Conservation (phyloP, 2,329 filamentous ascomycete species). For the Hypoxylon sp. region DNA sequence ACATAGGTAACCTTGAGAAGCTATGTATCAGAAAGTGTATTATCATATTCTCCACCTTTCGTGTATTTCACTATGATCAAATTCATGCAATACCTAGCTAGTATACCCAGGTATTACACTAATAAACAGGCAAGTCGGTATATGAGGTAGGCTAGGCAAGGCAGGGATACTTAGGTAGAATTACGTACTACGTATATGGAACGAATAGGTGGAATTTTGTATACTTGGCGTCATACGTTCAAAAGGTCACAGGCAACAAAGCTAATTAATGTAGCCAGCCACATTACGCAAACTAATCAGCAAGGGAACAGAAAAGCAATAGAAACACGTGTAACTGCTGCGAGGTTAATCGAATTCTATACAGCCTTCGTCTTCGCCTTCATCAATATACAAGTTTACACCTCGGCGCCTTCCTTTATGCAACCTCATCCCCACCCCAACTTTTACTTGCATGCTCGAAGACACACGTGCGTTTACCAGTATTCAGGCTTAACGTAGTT, state of each 20-base stretch:
- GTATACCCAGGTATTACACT: not conserved
- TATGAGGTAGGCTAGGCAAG: slow-evolving; percentile 6
- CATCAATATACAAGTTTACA: slow-evolving; percentile 49
- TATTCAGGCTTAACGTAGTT: slow-evolving; percentile 97
- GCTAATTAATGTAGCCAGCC: slow-evolving; percentile 20
- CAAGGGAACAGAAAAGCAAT: slow-evolving; percentile 1
- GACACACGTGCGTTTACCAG: slow-evolving; percentile 71
- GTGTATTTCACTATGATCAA: slow-evolving; percentile 6
- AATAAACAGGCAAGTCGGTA: not conserved
- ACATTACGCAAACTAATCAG: slow-evolving; percentile 18
- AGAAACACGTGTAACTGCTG: slow-evolving; percentile 25
- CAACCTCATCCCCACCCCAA: slow-evolving; percentile 22
- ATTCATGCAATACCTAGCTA: not conserved
- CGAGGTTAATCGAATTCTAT: slow-evolving; percentile 46
- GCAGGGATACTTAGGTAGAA: slow-evolving; percentile 8
- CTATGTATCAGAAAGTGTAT: not conserved
- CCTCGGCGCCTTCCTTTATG: slow-evolving; percentile 26
- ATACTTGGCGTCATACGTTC: slow-evolving; percentile 36
- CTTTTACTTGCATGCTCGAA: slow-evolving; percentile 19
- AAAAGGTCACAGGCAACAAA: slow-evolving; percentile 14
- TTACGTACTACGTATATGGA: not conserved
- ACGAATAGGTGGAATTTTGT: slow-evolving; percentile 9
- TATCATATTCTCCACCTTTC: slow-evolving; percentile 12
- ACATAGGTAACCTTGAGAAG: slow-evolving; percentile 16
- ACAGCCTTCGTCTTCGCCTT: slow-evolving; percentile 34